Evolutionary conservation across 345 rosid species (phyloP), one percentile per base, ranked within the genome.

Genomic region (Nasturtium officinale): DNA sequence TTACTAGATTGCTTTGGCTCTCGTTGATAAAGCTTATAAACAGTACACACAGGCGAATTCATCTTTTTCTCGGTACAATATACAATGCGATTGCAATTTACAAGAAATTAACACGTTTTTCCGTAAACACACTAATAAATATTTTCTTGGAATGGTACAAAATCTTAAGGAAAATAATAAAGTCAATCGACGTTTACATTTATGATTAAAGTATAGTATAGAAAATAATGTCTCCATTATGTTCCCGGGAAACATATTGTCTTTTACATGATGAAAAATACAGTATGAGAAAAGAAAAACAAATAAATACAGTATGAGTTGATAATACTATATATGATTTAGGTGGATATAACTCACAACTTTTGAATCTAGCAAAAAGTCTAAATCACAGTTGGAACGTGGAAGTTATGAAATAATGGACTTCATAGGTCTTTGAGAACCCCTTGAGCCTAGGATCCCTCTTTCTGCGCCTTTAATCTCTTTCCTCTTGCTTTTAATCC

Each of bases 391-490:
- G 72, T 38, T 57, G 72, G 67, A 74, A 67, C 61, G 45, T 61
- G 69, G 76, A 40, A 40, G 76, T 61, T 5, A 3, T 3, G 21
- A 65, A 57, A 38, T 56, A 48, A 66, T 65, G 59, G 66, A 65
- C 52, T 58, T 48, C 35, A n/a, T 66, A 74, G 78, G 69, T 30
- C 54, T 43, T 67, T 50, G 73, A 67, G 46, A 60, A 53, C 60
- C 73, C 53, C 53, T 47, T 47, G 26, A 68, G 63, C 79, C 79
- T 75, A 75, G 69, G 79, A 75, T 68, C 51, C 74, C 11, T 68
- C 74, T 75, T 68, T 75, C 74, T 75, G 79, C 69, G 79, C 69
- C 74, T 61, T 75, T 68, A 67, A 32, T 61, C 57, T 60, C 38
- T 75, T 61, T 47, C 21, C 16, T 52, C 64, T 32, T 51, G 6